Percentiles rank a stretch among this genome's conserved stretches.
These are phyloP conservation scores for Eucommia ulmoides DNA, from an alignment of 257 asterid genomes.

Conservation along the genomic window DNA sequence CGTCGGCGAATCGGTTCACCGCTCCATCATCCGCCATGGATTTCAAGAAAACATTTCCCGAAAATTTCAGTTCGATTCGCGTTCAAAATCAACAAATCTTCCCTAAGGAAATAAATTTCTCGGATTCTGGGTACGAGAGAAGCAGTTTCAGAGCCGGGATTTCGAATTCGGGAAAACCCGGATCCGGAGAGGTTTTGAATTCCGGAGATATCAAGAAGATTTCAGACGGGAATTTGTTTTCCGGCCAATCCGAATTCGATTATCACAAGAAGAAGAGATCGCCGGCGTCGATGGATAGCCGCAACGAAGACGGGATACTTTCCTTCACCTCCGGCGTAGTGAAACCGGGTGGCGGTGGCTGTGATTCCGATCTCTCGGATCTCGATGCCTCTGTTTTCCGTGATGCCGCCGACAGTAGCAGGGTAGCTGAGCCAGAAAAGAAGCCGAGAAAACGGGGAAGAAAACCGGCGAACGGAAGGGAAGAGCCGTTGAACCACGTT, in stretches of 20 bases:
- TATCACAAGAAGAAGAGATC: conserved; percentile 36
- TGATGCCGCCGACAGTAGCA: conserved; percentile 49
- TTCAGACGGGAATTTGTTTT: conserved; percentile 8
- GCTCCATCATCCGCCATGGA: conserved; percentile 11
- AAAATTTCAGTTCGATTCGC: not conserved
- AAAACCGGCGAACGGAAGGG: conserved; percentile 84
- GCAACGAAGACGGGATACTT: conserved; percentile 61
- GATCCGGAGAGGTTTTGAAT: conserved; percentile 15
- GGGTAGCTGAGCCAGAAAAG: conserved; percentile 54
- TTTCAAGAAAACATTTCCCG: not conserved
- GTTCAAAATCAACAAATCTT: conserved; percentile 1
- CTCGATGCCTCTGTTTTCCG: conserved; percentile 67
- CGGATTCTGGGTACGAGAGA: conserved; percentile 3
- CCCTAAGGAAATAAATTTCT: conserved; percentile 10
- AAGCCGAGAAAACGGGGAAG: conserved; percentile 70
- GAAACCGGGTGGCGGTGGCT: conserved; percentile 26
- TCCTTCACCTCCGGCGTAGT: conserved; percentile 60
- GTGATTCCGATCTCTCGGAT: conserved; percentile 74
- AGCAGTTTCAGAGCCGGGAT: not conserved
- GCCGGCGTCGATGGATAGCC: conserved; percentile 33
- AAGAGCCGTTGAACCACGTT: conserved; percentile 83
- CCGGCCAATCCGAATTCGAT: not conserved
- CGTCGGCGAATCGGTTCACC: conserved; percentile 19
- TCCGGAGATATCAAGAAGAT: conserved; percentile 10
- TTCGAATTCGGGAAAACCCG: conserved; percentile 11